phyloP scores from a whole-genome alignment of 139 green algal species.

The Picochlorum sp. region DNA sequence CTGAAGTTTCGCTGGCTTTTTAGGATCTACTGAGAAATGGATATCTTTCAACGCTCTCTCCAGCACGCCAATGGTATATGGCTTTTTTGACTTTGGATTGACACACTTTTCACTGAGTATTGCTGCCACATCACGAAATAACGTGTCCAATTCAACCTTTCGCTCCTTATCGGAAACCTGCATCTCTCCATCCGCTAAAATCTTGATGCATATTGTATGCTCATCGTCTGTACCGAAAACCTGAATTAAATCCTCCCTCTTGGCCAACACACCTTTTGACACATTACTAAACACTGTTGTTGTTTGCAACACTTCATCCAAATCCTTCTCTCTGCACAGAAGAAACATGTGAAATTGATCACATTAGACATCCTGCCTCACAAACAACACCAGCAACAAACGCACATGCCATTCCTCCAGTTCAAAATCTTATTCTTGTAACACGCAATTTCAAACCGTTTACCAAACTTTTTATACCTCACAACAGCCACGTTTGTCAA shows the following conservation, averaged over 20 bases:
- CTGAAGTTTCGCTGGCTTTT: slow-evolving; percentile 89
- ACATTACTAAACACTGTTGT: slow-evolving; percentile 93
- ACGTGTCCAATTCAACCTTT: slow-evolving; percentile 65
- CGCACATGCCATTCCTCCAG: slow-evolving; percentile 80
- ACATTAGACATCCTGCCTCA: background rate
- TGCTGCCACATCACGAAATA: slow-evolving; percentile 80
- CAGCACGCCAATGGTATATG: slow-evolving; percentile 90
- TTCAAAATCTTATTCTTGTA: slow-evolving; percentile 98
- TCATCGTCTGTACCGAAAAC: slow-evolving; percentile 88
- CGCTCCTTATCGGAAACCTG: slow-evolving; percentile 96
- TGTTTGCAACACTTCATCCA: slow-evolving; percentile 96
- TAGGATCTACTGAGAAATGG: slow-evolving; percentile 89
- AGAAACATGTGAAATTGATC: background rate
- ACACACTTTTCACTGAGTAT: slow-evolving; percentile 81
- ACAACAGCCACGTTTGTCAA: slow-evolving; percentile 98
- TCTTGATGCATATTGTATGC: slow-evolving; percentile 70
- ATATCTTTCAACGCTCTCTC: slow-evolving; percentile 86
- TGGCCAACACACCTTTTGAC: slow-evolving; percentile 86
- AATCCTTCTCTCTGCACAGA: slow-evolving; percentile 82
- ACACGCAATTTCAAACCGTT: slow-evolving; percentile 95
- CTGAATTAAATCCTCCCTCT: slow-evolving; percentile 73
- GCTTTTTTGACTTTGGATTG: slow-evolving; percentile 80
- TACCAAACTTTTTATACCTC: slow-evolving; percentile 78
- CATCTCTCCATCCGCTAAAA: slow-evolving; percentile 84
- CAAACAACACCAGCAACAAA: background rate